Percentiles rank a stretch among this genome's conserved stretches.
Evolutionary conservation across 176 grass and related monocot species (phyloP).

Genomic region (Cenchrus americanus): DNA sequence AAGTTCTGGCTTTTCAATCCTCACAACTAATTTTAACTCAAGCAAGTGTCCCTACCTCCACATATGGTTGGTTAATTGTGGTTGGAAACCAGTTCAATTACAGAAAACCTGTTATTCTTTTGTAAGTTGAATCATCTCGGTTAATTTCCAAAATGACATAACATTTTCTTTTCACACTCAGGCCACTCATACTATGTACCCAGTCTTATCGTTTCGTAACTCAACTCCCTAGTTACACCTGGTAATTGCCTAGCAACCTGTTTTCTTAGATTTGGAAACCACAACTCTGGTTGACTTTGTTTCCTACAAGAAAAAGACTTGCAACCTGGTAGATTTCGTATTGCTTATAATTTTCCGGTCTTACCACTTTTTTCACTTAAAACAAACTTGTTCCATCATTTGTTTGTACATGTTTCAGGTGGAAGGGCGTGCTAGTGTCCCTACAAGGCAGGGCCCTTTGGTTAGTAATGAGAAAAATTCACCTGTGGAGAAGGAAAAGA

Average conservation of each 20-base stretch:
- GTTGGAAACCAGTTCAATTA: not conserved
- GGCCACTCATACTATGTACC: not conserved
- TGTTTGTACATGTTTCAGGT: constrained; percentile 49
- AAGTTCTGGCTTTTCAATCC: not conserved
- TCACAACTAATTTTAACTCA: not conserved
- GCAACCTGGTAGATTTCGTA: no score
- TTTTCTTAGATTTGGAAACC: not conserved
- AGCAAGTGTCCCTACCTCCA: not conserved
- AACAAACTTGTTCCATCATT: constrained; percentile 14
- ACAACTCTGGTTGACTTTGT: constrained; percentile 14
- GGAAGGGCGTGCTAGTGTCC: constrained; percentile 57
- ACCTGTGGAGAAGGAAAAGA: constrained; percentile 73
- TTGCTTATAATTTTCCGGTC: not conserved
- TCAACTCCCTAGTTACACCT: not conserved
- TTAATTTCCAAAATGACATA: not conserved
- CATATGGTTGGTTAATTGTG: not conserved
- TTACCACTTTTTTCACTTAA: not conserved
- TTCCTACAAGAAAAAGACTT: not conserved
- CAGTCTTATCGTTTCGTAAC: not conserved
- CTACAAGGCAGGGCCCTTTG: constrained; percentile 57
- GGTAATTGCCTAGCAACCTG: not conserved
- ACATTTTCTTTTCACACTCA: not conserved
- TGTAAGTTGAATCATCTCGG: not conserved
- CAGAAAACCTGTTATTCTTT: not conserved
- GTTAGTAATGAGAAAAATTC: constrained; percentile 58